phyloP scores from a whole-genome alignment of 179 eudicot species.

The Patellifolia procumbens region DNA sequence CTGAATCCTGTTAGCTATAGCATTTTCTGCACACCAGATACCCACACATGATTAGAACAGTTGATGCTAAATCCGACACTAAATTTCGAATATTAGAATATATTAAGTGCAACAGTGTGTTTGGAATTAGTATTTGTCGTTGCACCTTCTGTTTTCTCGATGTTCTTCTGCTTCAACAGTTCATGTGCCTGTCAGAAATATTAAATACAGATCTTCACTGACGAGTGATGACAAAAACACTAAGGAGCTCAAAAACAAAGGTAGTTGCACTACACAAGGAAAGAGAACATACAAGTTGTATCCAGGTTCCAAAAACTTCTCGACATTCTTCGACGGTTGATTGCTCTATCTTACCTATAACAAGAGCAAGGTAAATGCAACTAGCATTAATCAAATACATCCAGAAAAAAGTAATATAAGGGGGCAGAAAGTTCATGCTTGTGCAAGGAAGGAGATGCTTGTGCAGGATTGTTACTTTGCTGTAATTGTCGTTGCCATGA shows the following conservation, averaged over 20 bases:
- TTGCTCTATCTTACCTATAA: slow-evolving; percentile 83
- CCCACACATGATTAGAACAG: slow-evolving; percentile 5
- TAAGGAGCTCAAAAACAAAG: slow-evolving; percentile 15
- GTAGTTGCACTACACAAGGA: slow-evolving; percentile 15
- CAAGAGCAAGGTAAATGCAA: background rate
- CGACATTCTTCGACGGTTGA: slow-evolving; percentile 85
- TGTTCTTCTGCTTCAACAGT: slow-evolving; percentile 58
- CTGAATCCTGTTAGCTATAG: slow-evolving; percentile 27
- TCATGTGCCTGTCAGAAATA: slow-evolving; percentile 72
- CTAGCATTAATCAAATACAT: slow-evolving; percentile 12
- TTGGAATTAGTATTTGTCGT: background rate
- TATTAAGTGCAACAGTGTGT: background rate
- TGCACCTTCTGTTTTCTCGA: slow-evolving; percentile 61
- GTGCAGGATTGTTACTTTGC: too few relatives aligned
- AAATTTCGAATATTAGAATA: background rate
- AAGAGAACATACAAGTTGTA: slow-evolving; percentile 56
- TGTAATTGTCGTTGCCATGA: too few relatives aligned
- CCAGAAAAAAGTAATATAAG: background rate
- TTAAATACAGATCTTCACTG: slow-evolving; percentile 10
- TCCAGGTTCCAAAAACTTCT: slow-evolving; percentile 76
- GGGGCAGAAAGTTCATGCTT: too few relatives aligned
- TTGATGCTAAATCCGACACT: background rate
- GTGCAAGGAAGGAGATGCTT: too few relatives aligned
- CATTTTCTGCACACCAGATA: slow-evolving; percentile 19
- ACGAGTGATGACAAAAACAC: slow-evolving; percentile 14